These are phyloP conservation scores for Cruciata laevipes DNA, from an alignment of 257 asterid genomes.

Conservation along the genomic window DNA sequence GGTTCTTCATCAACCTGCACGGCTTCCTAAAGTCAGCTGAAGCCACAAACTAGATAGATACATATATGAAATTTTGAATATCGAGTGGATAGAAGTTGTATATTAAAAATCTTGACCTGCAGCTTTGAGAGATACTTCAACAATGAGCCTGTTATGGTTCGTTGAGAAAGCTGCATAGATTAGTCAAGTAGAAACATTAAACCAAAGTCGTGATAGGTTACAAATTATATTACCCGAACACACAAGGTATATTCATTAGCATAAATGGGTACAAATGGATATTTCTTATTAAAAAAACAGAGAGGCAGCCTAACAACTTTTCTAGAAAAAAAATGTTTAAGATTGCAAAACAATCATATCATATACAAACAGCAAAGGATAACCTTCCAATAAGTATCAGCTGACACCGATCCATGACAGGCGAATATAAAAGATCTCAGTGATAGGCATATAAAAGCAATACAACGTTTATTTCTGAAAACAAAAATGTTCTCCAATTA, in stretches of 20 bases:
- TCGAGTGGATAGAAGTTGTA: slow-evolving; percentile 12
- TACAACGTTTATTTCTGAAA: no score
- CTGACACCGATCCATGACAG: neutral
- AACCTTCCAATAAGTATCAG: neutral
- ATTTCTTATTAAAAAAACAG: neutral
- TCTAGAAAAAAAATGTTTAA: neutral
- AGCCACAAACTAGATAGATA: slow-evolving; percentile 3
- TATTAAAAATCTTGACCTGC: slow-evolving; percentile 46
- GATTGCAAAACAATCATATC: neutral
- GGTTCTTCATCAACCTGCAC: slow-evolving; percentile 96
- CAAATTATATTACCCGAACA: neutral
- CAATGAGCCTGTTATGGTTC: slow-evolving; percentile 84
- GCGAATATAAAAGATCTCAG: neutral
- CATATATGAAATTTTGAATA: neutral
- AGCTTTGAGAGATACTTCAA: slow-evolving; percentile 93
- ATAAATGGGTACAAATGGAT: slow-evolving; percentile 3
- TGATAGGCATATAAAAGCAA: neutral
- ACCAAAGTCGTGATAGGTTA: neutral
- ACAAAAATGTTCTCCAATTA: neutral
- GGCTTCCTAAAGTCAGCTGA: slow-evolving; percentile 18
- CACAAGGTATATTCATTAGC: neutral
- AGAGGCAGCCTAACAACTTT: neutral
- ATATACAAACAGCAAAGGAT: neutral
- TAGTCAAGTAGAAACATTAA: neutral
- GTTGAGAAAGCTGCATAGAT: slow-evolving; percentile 82